A percentile compares a stretch with the other conserved stretches of the same genome.
Conservation (phyloP, 768 basidiomycete species). For the Gautieria morchelliformis region DNA sequence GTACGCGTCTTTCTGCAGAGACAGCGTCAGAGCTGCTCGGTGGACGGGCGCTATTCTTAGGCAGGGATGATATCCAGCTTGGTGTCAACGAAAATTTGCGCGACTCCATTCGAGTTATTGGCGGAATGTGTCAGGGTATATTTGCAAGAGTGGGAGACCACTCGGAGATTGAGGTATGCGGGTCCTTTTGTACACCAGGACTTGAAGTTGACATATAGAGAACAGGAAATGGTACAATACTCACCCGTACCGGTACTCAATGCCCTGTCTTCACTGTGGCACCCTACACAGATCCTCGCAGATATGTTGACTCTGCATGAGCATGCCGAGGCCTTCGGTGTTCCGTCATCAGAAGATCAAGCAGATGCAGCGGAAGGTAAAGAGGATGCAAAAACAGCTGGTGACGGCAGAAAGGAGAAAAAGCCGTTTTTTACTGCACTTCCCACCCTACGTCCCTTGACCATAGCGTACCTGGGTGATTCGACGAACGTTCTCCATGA, state of each 20-base stretch:
- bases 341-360: neutral
- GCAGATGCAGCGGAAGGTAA: neutral
- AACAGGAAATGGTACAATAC: conserved; percentile 78
- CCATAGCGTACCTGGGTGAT: conserved; percentile 90
- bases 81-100: conserved; percentile 87
- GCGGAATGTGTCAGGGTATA: conserved; percentile 93
- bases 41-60: conserved; percentile 84
- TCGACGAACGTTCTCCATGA: conserved; percentile 93
- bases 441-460: conserved; percentile 62
- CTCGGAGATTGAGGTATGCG: conserved; percentile 74
- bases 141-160: conserved; percentile 95
- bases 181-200: neutral
- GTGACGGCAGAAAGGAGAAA: conserved; percentile 10
- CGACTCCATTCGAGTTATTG: conserved; percentile 82
- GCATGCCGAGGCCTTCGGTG: conserved; percentile 44
- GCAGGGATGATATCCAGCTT: conserved; percentile 84
- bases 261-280: conserved; percentile 91
- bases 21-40: conserved; percentile 72
- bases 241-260: conserved; percentile 94
- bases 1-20: conserved; percentile 85
- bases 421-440: conserved; percentile 18
- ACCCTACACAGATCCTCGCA: conserved; percentile 92
- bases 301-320: conserved; percentile 88
- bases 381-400: conserved; percentile 8
- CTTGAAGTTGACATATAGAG: neutral